These are phyloP conservation scores for Phialocephala subalpina DNA, from an alignment of 2,329 filamentous ascomycete genomes.

Conservation along the genomic window DNA sequence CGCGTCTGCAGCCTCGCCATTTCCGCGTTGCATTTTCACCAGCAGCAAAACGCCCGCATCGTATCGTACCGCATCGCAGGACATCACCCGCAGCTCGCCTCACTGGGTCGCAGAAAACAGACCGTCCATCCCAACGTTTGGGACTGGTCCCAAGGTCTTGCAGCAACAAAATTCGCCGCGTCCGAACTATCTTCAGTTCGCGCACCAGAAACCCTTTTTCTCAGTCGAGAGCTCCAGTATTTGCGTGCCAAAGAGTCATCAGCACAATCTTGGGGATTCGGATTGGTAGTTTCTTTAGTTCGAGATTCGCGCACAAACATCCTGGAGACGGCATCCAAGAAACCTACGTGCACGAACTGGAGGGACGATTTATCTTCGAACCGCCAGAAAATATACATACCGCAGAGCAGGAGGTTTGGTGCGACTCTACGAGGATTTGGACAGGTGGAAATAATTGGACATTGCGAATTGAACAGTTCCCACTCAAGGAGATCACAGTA, in stretches of 20 bases:
- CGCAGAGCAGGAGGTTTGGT: background rate
- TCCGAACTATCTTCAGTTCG: slow-evolving; percentile 9
- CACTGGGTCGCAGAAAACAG: slow-evolving; percentile 37
- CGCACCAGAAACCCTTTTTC: background rate
- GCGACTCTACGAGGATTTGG: background rate
- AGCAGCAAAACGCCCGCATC: slow-evolving; percentile 24
- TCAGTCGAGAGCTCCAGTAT: background rate
- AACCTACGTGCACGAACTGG: background rate
- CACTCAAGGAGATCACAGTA: background rate
- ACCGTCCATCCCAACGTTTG: slow-evolving; percentile 23
- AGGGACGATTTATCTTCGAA: background rate
- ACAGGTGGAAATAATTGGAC: slow-evolving; percentile 1
- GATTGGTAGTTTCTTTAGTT: background rate
- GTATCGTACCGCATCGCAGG: slow-evolving; percentile 34
- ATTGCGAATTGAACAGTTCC: background rate
- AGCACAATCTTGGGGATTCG: background rate
- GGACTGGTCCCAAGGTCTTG: slow-evolving; percentile 23
- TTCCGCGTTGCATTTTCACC: background rate
- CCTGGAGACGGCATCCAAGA: background rate
- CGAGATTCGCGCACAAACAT: background rate
- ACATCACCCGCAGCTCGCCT: slow-evolving; percentile 39
- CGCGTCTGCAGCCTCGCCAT: background rate
- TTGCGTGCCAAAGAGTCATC: slow-evolving; percentile 2
- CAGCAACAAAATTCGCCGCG: slow-evolving; percentile 24
- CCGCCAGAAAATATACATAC: background rate